Evolutionary conservation across 805 yeast species (phyloP).

Genomic region (Maudiozyma serrabonitensis): DNA sequence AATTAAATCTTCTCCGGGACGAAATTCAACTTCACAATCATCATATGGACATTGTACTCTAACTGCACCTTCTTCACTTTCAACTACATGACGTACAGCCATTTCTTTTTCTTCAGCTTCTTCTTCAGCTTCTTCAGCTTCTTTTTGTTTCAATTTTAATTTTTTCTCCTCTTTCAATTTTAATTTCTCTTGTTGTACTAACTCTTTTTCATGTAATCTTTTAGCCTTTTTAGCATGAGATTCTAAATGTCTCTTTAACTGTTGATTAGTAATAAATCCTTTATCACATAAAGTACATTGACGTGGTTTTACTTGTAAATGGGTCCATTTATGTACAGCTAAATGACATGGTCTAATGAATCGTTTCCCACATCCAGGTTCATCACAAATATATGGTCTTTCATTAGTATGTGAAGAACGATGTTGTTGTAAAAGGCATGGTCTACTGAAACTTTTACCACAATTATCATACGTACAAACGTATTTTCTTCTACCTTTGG

Average conservation of each 20-base stretch:
- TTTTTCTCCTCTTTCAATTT: background rate
- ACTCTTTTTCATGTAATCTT: slow-evolving; percentile 1
- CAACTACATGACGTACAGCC: background rate
- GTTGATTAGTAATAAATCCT: slow-evolving; percentile 52
- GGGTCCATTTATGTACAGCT: slow-evolving; percentile 68
- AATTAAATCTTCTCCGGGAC: slow-evolving; percentile 9
- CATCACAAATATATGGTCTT: slow-evolving; percentile 61
- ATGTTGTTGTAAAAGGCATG: slow-evolving; percentile 57
- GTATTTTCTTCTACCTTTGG: slow-evolving; percentile 21
- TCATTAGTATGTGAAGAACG: slow-evolving; percentile 68
- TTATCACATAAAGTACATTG: slow-evolving; percentile 49
- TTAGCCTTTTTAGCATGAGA: slow-evolving; percentile 38
- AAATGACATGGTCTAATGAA: slow-evolving; percentile 74
- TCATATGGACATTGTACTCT: slow-evolving; percentile 10
- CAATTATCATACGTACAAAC: slow-evolving; percentile 39
- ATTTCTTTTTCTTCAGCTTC: background rate
- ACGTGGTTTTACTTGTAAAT: slow-evolving; percentile 44
- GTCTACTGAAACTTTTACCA: slow-evolving; percentile 44
- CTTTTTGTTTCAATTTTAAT: background rate
- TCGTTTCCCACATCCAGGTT: slow-evolving; percentile 46
- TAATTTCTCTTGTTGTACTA: background rate
- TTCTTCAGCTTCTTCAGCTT: background rate
- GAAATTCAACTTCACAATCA: slow-evolving; percentile 7
- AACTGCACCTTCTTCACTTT: background rate
- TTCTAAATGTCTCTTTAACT: slow-evolving; percentile 48